Evolutionary conservation across 1,139 yeast species (phyloP).

Genomic region (Sugiyamaella japonica): DNA sequence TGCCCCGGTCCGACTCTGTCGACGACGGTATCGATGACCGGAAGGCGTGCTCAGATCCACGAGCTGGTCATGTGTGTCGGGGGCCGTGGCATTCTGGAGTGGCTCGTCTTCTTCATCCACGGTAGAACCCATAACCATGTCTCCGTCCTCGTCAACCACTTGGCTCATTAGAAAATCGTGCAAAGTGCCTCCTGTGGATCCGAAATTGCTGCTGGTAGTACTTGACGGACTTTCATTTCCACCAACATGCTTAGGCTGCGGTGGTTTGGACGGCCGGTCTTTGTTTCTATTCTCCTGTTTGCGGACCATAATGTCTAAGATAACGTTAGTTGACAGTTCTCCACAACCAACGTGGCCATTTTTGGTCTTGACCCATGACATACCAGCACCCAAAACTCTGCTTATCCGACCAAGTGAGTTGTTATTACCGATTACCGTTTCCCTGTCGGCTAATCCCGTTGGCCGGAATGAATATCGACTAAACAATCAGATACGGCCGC

Average conservation of each 20-base stretch:
- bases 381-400: too few species aligned
- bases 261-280: slow-evolving; percentile 6
- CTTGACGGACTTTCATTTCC: slow-evolving; percentile 1
- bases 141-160: slow-evolving; percentile 33
- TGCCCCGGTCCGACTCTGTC: slow-evolving; percentile 13
- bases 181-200: slow-evolving; percentile 9
- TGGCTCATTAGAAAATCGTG: slow-evolving; percentile 34
- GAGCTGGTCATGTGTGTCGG: not conserved
- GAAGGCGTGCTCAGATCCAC: not conserved
- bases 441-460: too few species aligned
- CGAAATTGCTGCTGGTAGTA: not conserved
- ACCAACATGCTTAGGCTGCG: slow-evolving; percentile 1
- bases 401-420: too few species aligned
- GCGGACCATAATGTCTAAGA: slow-evolving; percentile 1
- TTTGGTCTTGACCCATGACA: not conserved
- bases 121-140: slow-evolving; percentile 26
- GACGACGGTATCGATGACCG: not conserved
- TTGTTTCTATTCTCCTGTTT: slow-evolving; percentile 2
- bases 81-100: not conserved
- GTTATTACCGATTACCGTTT: too few species aligned
- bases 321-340: not conserved
- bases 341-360: not conserved
- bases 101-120: slow-evolving; percentile 14
- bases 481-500: too few species aligned
- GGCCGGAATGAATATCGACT: too few species aligned